phyloP scores from a whole-genome alignment of 768 basidiomycete species.

The Clitopilus passeckerianus region DNA sequence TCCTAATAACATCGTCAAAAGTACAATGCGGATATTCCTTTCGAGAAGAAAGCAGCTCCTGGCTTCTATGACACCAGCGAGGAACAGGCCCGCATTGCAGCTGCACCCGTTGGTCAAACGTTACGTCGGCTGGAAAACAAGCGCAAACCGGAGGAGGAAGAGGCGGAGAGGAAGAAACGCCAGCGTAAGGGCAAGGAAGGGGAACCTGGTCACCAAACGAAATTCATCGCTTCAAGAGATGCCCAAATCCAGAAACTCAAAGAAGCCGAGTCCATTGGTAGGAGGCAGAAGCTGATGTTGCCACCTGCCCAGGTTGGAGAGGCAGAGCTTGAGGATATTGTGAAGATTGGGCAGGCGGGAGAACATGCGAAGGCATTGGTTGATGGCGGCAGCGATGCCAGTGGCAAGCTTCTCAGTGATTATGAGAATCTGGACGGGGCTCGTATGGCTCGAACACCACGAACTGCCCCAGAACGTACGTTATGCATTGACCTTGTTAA shows the following conservation, averaged over 20 bases:
- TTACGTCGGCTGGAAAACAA: conserved; percentile 94
- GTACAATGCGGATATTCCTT: conserved; percentile 99
- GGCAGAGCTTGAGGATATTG: conserved; percentile 92
- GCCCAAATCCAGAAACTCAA: conserved; percentile 97
- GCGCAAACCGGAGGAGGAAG: conserved; percentile 90
- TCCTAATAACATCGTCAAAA: conserved; percentile 22
- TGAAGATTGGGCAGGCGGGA: conserved; percentile 93
- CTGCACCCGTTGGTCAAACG: conserved; percentile 89
- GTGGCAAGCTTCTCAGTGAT: conserved; percentile 82
- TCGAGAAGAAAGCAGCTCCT: conserved; percentile 92
- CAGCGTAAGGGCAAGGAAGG: conserved; percentile 75
- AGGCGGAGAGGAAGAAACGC: conserved; percentile 88
- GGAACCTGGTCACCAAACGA: conserved; percentile 67
- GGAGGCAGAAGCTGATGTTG: conserved; percentile 77
- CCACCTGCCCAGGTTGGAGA: conserved; percentile 94
- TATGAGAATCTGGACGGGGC: conserved; percentile 89
- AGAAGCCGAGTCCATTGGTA: conserved; percentile 93
- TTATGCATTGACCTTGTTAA: conserved; percentile 10
- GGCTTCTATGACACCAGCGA: conserved; percentile 98
- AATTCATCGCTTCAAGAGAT: conserved; percentile 95
- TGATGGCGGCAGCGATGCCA: conserved; percentile 77
- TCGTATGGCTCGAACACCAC: conserved; percentile 88
- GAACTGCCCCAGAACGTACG: conserved; percentile 91
- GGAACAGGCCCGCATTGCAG: conserved; percentile 80
- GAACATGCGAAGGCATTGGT: conserved; percentile 87